Conservation (phyloP, 75 land plant species). For the Chamaecyparis obtusa region DNA sequence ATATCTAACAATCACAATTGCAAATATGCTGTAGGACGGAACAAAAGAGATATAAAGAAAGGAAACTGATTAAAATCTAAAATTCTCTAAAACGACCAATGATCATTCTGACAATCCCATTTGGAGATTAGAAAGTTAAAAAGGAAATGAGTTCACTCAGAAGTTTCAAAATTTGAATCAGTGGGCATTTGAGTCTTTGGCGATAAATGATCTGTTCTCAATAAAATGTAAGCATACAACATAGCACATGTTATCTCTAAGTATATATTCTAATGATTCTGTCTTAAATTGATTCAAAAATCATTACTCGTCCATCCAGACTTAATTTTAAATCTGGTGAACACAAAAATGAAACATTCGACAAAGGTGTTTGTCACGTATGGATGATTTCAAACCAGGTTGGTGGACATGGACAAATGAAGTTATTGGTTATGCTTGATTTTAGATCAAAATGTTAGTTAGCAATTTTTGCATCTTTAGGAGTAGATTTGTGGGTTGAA, state of each 20-base stretch:
- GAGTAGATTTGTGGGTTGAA: too few relatives aligned
- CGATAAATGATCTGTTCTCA: background rate
- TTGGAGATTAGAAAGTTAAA: background rate
- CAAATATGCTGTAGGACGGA: background rate
- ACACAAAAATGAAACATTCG: too few relatives aligned
- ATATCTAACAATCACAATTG: background rate
- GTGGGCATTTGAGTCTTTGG: background rate
- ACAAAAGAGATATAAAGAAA: too few relatives aligned
- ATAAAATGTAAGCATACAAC: background rate
- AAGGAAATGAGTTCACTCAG: background rate
- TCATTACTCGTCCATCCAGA: too few relatives aligned
- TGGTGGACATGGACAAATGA: background rate
- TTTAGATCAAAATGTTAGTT: too few relatives aligned
- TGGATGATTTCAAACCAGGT: background rate
- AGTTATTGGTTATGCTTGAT: too few relatives aligned
- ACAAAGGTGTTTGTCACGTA: background rate
- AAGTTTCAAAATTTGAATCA: background rate
- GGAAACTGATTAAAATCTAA: background rate
- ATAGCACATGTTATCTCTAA: background rate
- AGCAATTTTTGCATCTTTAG: too few relatives aligned
- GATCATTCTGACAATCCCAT: background rate
- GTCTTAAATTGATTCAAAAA: too few relatives aligned
- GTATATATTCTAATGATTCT: background rate
- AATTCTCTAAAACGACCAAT: background rate
- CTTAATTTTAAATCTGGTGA: too few relatives aligned